phyloP scores from a whole-genome alignment of 2,329 filamentous ascomycete species.

The Chrysosporium queenslandicum region DNA sequence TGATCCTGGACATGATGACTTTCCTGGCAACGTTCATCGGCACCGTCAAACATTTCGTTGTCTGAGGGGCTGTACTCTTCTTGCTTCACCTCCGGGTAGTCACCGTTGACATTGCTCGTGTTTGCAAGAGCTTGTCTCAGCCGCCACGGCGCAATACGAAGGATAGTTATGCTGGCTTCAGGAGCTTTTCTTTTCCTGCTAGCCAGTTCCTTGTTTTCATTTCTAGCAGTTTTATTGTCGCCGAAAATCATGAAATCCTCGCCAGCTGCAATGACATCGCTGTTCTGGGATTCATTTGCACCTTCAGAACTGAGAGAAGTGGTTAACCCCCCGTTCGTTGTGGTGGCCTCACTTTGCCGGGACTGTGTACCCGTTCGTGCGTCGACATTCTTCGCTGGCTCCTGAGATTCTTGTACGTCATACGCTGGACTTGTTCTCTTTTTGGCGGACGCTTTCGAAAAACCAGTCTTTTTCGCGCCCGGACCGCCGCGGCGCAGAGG shows the following conservation, averaged over 20 bases:
- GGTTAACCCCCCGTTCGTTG: neutral
- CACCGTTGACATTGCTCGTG: neutral
- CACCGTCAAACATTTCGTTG: neutral
- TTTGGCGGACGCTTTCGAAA: slow-evolving; percentile 11
- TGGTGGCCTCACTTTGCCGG: neutral
- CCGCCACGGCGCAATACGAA: slow-evolving; percentile 1
- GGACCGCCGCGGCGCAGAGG: slow-evolving; percentile 30
- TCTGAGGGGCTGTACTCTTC: neutral
- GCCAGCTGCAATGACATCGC: neutral
- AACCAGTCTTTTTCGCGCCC: slow-evolving; percentile 8
- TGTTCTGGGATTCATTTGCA: neutral
- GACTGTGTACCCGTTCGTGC: neutral
- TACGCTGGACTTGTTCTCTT: neutral
- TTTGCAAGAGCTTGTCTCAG: neutral
- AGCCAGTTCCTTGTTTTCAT: neutral
- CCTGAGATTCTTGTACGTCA: neutral
- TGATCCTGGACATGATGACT: neutral
- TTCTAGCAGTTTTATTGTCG: neutral
- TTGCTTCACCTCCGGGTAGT: neutral
- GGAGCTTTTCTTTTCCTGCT: neutral
- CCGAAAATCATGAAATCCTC: neutral
- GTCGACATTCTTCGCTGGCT: neutral
- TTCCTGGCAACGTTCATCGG: neutral
- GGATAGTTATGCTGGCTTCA: neutral
- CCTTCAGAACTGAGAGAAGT: neutral